phyloP scores from a whole-genome alignment of 78 protist species.

The Dictyostelium citrinum region DNA sequence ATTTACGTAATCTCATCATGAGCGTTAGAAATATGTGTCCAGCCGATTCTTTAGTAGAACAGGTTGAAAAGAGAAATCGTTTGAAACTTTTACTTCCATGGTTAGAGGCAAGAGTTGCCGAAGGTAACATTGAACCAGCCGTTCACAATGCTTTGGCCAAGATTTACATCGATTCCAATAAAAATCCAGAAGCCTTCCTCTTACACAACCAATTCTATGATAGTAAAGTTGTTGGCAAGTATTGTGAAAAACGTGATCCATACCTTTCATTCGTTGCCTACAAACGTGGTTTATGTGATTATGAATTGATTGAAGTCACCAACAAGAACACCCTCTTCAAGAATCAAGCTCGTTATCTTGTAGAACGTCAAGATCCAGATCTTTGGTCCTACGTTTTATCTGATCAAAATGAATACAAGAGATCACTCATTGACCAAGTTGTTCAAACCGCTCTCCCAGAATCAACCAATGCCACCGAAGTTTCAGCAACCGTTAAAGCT shows the following conservation, averaged over 20 bases:
- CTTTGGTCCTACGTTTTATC: slow-evolving; percentile 97
- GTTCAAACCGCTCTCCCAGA: slow-evolving; percentile 98
- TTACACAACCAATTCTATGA: slow-evolving; percentile 92
- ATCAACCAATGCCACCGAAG: slow-evolving; percentile 93
- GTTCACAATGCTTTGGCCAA: slow-evolving; percentile 99
- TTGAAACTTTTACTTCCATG: slow-evolving; percentile 95
- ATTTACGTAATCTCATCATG: slow-evolving; percentile 86
- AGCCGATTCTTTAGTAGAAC: slow-evolving; percentile 95
- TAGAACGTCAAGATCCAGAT: slow-evolving; percentile 96
- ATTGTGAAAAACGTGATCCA: slow-evolving; percentile 99
- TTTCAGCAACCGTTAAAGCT: slow-evolving; percentile 97
- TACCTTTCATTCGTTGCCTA: slow-evolving; percentile 94
- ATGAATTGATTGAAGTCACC: slow-evolving; percentile 96
- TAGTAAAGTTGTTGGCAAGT: slow-evolving; percentile 92
- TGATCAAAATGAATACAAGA: slow-evolving; percentile 90
- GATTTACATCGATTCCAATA: slow-evolving; percentile 96
- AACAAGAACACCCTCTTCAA: slow-evolving; percentile 96
- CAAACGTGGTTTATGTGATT: slow-evolving; percentile 96
- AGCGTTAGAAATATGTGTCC: slow-evolving; percentile 91
- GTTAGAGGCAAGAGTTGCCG: slow-evolving; percentile 96
- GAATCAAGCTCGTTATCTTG: slow-evolving; percentile 97
- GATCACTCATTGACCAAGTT: slow-evolving; percentile 93
- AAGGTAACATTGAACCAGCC: slow-evolving; percentile 93
- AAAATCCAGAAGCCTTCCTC: slow-evolving; percentile 96
- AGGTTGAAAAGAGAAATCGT: slow-evolving; percentile 97